Base-by-base conservation (phyloP, 257 asterid species). In the Lycium barbarum region DNA sequence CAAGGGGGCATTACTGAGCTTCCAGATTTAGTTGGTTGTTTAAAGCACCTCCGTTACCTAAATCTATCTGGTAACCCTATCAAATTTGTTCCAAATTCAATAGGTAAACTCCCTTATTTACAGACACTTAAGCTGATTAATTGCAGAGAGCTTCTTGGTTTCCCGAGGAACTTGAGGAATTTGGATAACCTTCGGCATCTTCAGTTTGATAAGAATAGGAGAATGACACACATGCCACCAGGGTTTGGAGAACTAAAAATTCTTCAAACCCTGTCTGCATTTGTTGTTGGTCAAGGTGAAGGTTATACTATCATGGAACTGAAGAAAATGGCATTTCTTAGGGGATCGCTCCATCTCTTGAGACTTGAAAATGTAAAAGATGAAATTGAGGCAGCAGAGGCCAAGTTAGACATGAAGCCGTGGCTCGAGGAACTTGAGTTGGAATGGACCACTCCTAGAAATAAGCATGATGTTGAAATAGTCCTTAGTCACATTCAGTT, bases 41-140 rank as follows among this genome's bases (percentile, higher is more conserved):
- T 88, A 86, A 86, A 89, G 66, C 91, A 86, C 87, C 91, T 92
- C 18, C 89, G 90, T 18, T 89, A 84, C 80, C 92, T 92, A 86
- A 85, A 87, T 87, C 89, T 90, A 13, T 90, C 90, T 5, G 86
- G 61, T 59, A 92, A 87, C 83, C 84, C 66, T 65, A 87, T 92
- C 79, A 73, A 4, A 17, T 68, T 47, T 59, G 86, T 92, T 9
- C 93, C 89, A 0, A 86, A 74, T 78, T 80, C 91, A 8, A 84
- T 73, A 13, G 49, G 1, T 3, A 2, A 36, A 33, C 22, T 67
- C 49, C 36, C 14, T 13, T 67, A 36, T 67, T 67, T 67, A 15
- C 6, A 35, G 76, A 67, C 49, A 13, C 76, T 36, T 67, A 36
- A 67, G 22, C 2, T 67, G 49, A 67, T 5, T 38, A 17, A 18